Base-by-base conservation (phyloP, 441 rosid species). In the Adansonia grandidieri region DNA sequence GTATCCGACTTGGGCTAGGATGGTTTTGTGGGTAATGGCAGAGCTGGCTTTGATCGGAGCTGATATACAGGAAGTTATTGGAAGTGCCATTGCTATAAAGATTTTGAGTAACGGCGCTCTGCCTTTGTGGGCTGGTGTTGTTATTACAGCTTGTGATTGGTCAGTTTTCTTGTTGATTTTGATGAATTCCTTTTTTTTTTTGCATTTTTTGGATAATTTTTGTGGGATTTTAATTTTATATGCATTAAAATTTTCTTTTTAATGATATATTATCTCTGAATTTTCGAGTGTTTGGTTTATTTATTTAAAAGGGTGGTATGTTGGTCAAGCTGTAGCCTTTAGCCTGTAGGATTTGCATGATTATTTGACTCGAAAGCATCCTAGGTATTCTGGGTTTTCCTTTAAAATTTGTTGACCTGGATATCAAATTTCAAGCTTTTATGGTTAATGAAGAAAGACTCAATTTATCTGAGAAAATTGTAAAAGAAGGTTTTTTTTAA, bases 21-120 rank as follows among this genome's bases (percentile, higher is more conserved):
- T 84, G 81, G 78, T 88, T 44, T 79, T 96, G 77, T 96, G 99
- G 99, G 22, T 96, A 64, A 96, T 96, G 99, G 90, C 98, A 13
- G 99, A 96, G 83, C 60, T 91, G 82, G 98, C 99, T 77, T 78
- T 95, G 77, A 90, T 95, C 65, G 99, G 98, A 7, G 89, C 99
- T 66, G 99, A 95, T 80, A 94, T 96, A 32, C 99, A 96, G 73
- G 97, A 93, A 81, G 99, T 96, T 57, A 92, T 93, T 66, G 98
- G 98, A n/a, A 92, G 98, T 81, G 98, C 93, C 14, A 92, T 96
- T 82, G 99, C 99, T 45, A 80, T 92, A 54, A 80, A 86, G 89
- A 91, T 93, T 78, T 79, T 94, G 83, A 91, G 90, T 82, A 91
- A 91, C 75, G 94, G 97, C 19, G 51, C 82, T 70, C 44, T 96